Conservation (phyloP, 176 grass and related monocot genomes). For the Musa troglodytarum region DNA sequence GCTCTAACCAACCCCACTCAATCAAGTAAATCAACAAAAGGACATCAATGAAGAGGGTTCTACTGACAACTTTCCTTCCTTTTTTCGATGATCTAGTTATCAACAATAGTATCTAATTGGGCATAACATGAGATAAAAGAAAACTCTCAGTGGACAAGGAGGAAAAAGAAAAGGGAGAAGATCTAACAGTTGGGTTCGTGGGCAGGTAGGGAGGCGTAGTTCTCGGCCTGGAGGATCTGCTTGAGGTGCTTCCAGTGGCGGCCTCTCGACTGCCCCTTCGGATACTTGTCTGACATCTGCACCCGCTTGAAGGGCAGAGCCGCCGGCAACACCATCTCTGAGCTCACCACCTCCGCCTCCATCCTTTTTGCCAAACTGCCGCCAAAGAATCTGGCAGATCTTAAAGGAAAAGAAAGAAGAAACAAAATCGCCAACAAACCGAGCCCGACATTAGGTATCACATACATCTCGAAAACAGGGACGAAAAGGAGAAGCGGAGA, state of each 20-base stretch:
- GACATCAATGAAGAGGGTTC: not conserved
- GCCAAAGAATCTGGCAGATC: not conserved
- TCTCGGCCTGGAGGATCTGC: constrained; percentile 65
- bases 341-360: constrained; percentile 54
- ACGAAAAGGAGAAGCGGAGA: not conserved
- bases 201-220: constrained; percentile 39
- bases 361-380: constrained; percentile 16
- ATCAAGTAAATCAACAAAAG: not conserved
- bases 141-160: not conserved
- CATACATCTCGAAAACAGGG: not conserved
- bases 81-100: not conserved
- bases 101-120: too few species aligned
- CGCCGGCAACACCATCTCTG: constrained; percentile 61
- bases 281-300: constrained; percentile 88
- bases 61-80: not conserved
- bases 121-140: not conserved
- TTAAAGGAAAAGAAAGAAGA: not conserved
- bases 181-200: constrained; percentile 70
- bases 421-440: not conserved
- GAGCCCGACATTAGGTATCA: not conserved
- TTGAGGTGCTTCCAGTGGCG: constrained; percentile 98
- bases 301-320: constrained; percentile 73
- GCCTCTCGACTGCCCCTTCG: constrained; percentile 79
- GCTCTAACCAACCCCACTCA: not conserved
- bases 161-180: not conserved